Evolutionary conservation across 352 stramenopile genomes (phyloP).

Genomic region (Aphanomyces stellatus): DNA sequence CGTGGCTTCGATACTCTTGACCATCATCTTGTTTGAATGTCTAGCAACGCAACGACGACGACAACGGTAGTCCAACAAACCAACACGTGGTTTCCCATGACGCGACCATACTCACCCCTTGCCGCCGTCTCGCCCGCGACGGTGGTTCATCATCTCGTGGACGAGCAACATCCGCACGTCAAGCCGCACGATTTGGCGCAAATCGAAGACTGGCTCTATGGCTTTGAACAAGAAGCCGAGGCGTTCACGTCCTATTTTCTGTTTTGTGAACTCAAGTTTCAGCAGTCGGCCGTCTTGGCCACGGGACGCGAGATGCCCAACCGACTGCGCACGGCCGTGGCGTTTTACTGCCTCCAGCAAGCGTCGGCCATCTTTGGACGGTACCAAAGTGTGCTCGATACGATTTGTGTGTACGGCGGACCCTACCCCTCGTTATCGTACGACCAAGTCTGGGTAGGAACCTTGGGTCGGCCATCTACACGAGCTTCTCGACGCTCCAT

Average conservation of each 20-base stretch:
- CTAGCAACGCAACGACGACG: neutral
- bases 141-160: neutral
- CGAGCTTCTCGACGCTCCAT: conserved; percentile 28
- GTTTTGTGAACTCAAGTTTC: conserved; percentile 70
- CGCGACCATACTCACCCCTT: conserved; percentile 5
- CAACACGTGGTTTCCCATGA: neutral
- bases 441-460: conserved; percentile 23
- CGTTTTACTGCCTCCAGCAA: conserved; percentile 70
- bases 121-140: conserved; percentile 1
- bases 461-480: conserved; percentile 51
- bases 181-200: conserved; percentile 39
- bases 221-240: conserved; percentile 32
- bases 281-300: conserved; percentile 44
- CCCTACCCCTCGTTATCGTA: neutral
- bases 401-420: conserved; percentile 40
- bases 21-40: neutral
- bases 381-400: conserved; percentile 44
- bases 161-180: conserved; percentile 12
- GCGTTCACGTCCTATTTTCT: conserved; percentile 59
- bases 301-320: conserved; percentile 53
- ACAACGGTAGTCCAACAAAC: neutral
- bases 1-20: neutral
- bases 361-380: conserved; percentile 49
- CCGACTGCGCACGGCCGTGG: conserved; percentile 56
- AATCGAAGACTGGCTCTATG: conserved; percentile 59